Evolutionary conservation across 2,329 filamentous ascomycete species (phyloP).

Genomic region (Penicillium frequentans): DNA sequence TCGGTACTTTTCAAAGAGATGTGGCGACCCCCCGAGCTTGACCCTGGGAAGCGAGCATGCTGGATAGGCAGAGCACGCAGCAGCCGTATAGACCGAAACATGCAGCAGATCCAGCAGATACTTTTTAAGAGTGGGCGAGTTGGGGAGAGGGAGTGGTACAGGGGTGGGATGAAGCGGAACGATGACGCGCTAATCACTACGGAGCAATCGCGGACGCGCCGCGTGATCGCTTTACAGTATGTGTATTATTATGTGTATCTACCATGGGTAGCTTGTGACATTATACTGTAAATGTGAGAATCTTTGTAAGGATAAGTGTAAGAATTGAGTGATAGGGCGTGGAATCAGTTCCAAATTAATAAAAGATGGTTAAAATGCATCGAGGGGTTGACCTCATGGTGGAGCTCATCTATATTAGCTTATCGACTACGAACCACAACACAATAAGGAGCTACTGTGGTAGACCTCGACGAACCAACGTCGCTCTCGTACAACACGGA

Average conservation of each 20-base stretch:
- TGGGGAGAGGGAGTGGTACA: background rate
- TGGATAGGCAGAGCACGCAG: slow-evolving; percentile 27
- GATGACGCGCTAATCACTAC: slow-evolving; percentile 6
- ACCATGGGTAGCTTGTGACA: no score
- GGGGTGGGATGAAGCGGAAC: slow-evolving; percentile 1
- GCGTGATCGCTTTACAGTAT: background rate
- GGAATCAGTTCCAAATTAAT: background rate
- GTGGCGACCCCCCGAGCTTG: slow-evolving; percentile 28
- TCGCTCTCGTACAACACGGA: background rate
- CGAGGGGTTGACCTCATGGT: background rate
- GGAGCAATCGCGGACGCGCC: background rate
- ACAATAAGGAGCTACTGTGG: background rate
- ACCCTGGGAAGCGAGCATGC: slow-evolving; percentile 31
- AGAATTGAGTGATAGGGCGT: background rate
- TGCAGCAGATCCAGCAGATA: slow-evolving; percentile 22
- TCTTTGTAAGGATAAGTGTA: no score
- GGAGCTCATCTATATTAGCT: background rate
- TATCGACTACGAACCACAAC: background rate
- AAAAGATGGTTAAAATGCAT: background rate
- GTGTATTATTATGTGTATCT: no score
- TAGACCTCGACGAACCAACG: background rate
- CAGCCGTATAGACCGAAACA: slow-evolving; percentile 29
- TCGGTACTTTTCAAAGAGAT: slow-evolving; percentile 26
- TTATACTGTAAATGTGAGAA: no score
- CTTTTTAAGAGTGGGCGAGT: background rate